phyloP scores from a whole-genome alignment of 2,329 filamentous ascomycete species.

The Pseudopyricularia cyperi region DNA sequence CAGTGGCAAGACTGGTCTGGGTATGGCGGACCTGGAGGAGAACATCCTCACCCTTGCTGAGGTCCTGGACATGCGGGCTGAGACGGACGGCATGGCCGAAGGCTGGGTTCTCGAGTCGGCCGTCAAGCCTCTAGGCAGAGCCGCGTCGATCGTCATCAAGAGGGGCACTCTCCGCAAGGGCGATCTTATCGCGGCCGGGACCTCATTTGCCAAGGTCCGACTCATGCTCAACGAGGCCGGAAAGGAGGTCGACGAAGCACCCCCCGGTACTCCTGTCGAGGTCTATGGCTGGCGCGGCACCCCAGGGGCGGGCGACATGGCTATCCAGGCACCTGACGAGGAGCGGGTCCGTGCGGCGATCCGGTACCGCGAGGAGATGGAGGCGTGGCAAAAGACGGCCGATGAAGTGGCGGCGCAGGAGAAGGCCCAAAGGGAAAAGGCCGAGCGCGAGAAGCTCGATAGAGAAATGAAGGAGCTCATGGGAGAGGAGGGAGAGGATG shows the following conservation, averaged over 20 bases:
- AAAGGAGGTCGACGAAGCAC: slow-evolving; percentile 54
- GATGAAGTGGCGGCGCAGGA: slow-evolving; percentile 69
- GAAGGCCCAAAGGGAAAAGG: slow-evolving; percentile 45
- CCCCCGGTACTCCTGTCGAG: slow-evolving; percentile 81
- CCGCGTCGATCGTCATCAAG: slow-evolving; percentile 79
- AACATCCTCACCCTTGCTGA: slow-evolving; percentile 77
- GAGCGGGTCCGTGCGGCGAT: slow-evolving; percentile 66
- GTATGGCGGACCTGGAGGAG: slow-evolving; percentile 88
- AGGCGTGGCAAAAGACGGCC: slow-evolving; percentile 60
- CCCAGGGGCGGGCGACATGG: slow-evolving; percentile 73
- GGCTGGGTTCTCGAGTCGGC: slow-evolving; percentile 91
- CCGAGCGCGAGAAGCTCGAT: slow-evolving; percentile 26
- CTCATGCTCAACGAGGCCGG: slow-evolving; percentile 78
- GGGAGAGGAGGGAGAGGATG: slow-evolving; percentile 16
- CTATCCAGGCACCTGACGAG: slow-evolving; percentile 72
- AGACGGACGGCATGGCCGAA: slow-evolving; percentile 64
- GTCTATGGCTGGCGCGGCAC: slow-evolving; percentile 85
- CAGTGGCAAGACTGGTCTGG: slow-evolving; percentile 84
- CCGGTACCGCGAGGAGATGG: slow-evolving; percentile 59
- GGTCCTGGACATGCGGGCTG: slow-evolving; percentile 79
- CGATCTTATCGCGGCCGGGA: slow-evolving; percentile 76
- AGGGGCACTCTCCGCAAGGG: slow-evolving; percentile 73
- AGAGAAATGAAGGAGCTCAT: slow-evolving; percentile 19
- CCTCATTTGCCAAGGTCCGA: slow-evolving; percentile 78
- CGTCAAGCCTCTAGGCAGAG: slow-evolving; percentile 71